These are phyloP conservation scores for Pestalotiopsis sp. DNA, from an alignment of 2,329 filamentous ascomycete species.

Conservation along the genomic window DNA sequence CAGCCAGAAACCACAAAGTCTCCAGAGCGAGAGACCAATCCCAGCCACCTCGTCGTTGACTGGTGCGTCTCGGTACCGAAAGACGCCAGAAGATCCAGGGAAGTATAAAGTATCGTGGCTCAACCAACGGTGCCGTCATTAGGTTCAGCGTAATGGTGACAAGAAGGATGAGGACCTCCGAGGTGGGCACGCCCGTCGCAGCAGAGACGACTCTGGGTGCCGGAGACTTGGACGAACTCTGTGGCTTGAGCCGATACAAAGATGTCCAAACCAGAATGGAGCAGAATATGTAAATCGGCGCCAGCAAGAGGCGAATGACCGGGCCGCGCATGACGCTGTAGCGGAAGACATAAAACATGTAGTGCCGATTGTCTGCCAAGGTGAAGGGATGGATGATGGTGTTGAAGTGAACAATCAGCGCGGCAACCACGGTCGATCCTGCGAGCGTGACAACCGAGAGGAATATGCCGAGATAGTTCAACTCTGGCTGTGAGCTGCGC, in stretches of 20 bases:
- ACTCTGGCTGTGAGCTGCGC: slow-evolving; percentile 13
- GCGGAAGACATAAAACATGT: slow-evolving; percentile 95
- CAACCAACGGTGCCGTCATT: slow-evolving; percentile 86
- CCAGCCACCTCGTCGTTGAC: slow-evolving; percentile 7
- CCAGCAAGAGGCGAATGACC: slow-evolving; percentile 66
- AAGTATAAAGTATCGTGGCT: slow-evolving; percentile 94
- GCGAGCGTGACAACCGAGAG: slow-evolving; percentile 40
- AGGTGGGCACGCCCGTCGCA: slow-evolving; percentile 39
- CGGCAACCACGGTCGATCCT: slow-evolving; percentile 37
- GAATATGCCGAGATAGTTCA: slow-evolving; percentile 31
- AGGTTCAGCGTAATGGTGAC: slow-evolving; percentile 76
- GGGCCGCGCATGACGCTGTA: slow-evolving; percentile 72
- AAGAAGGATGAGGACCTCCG: slow-evolving; percentile 61
- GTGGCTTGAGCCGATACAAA: slow-evolving; percentile 40
- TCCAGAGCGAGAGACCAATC: slow-evolving; percentile 50
- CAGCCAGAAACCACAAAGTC: slow-evolving; percentile 67
- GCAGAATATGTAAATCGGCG: slow-evolving; percentile 70
- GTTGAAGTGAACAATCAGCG: slow-evolving; percentile 71
- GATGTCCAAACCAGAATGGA: slow-evolving; percentile 70
- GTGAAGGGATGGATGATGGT: slow-evolving; percentile 96
- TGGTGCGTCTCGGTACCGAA: slow-evolving; percentile 59
- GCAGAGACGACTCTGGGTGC: slow-evolving; percentile 23
- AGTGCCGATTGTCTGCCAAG: slow-evolving; percentile 93
- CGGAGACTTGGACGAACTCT: neutral
- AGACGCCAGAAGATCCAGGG: slow-evolving; percentile 94